phyloP scores from a whole-genome alignment of 2,329 filamentous ascomycete species.

The Colletotrichum endophyticum region DNA sequence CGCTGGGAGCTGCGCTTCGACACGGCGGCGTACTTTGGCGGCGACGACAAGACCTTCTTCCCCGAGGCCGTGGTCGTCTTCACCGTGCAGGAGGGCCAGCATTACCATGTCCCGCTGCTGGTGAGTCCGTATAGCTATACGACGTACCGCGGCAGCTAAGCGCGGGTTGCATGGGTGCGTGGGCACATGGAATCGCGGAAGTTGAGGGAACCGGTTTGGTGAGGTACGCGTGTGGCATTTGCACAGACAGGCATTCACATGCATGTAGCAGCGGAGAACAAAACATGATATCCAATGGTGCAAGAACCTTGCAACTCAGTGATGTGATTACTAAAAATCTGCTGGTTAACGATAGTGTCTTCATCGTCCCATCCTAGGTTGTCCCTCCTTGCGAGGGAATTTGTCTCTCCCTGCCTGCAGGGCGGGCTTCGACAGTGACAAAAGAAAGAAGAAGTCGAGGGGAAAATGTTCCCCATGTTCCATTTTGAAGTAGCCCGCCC shows the following conservation, averaged over 20 bases:
- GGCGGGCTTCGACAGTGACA: not conserved
- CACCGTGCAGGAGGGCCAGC: constrained; percentile 60
- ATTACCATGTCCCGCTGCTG: constrained; percentile 81
- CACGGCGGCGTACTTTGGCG: constrained; percentile 74
- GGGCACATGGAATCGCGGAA: not conserved
- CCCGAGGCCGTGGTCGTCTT: constrained; percentile 63
- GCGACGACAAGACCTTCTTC: constrained; percentile 64
- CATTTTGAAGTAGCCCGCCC: not conserved
- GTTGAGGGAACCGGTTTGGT: not conserved
- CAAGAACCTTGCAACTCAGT: not conserved
- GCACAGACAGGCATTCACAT: not conserved
- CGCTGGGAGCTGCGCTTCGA: constrained; percentile 76
- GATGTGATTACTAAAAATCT: constrained; percentile 1
- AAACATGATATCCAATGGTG: not conserved
- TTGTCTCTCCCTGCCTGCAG: not conserved
- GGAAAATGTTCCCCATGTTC: not conserved
- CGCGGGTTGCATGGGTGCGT: not conserved
- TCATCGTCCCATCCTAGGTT: not conserved
- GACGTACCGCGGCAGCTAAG: constrained; percentile 78
- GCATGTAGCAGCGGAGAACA: not conserved
- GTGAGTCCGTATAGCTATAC: constrained; percentile 82
- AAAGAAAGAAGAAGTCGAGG: not conserved
- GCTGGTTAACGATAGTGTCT: constrained; percentile 16
- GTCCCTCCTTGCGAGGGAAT: not conserved
- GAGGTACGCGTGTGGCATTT: not conserved